phyloP scores from a whole-genome alignment of 225 moss, liverwort and hornwort genomes.

The Sphagnum contortum region DNA sequence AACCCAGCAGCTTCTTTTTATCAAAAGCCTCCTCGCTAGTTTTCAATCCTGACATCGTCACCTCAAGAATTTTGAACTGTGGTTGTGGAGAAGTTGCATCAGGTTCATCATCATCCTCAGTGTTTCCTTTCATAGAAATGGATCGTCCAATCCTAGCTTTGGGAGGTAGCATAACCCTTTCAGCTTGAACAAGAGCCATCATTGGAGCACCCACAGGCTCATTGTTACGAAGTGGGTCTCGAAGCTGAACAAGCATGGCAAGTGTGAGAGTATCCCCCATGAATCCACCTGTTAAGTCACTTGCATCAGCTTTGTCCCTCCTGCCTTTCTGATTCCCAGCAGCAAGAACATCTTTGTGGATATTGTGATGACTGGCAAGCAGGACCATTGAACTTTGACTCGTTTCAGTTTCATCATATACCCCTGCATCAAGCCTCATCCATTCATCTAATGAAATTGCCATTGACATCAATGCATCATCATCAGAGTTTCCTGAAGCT shows the following conservation, averaged over 20 bases:
- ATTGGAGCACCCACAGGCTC: conserved; percentile 97
- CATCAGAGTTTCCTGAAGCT: conserved; percentile 28
- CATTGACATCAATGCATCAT: conserved; percentile 46
- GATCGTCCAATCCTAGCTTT: conserved; percentile 60
- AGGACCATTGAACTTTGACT: conserved; percentile 65
- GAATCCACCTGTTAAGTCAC: conserved; percentile 54
- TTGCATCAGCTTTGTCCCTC: conserved; percentile 44
- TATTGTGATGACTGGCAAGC: conserved; percentile 78
- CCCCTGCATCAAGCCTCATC: conserved; percentile 96
- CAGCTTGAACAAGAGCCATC: conserved; percentile 99
- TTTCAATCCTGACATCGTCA: conserved; percentile 81
- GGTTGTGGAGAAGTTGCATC: conserved; percentile 37
- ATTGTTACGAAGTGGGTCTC: conserved; percentile 81
- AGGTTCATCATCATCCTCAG: conserved; percentile 56
- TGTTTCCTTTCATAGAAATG: conserved; percentile 71
- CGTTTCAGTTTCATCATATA: conserved; percentile 67
- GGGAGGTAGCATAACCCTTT: conserved; percentile 78
- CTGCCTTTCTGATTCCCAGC: conserved; percentile 52
- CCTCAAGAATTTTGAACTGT: conserved; percentile 77
- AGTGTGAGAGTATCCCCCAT: conserved; percentile 90
- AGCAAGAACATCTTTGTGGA: conserved; percentile 63
- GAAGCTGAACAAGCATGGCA: conserved; percentile 92
- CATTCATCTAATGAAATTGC: conserved; percentile 97
- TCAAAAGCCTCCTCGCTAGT: conserved; percentile 43
- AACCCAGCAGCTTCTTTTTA: conserved; percentile 46